Evolutionary conservation across 768 basidiomycete species (phyloP).

Genomic region (Boletus reticulatus): DNA sequence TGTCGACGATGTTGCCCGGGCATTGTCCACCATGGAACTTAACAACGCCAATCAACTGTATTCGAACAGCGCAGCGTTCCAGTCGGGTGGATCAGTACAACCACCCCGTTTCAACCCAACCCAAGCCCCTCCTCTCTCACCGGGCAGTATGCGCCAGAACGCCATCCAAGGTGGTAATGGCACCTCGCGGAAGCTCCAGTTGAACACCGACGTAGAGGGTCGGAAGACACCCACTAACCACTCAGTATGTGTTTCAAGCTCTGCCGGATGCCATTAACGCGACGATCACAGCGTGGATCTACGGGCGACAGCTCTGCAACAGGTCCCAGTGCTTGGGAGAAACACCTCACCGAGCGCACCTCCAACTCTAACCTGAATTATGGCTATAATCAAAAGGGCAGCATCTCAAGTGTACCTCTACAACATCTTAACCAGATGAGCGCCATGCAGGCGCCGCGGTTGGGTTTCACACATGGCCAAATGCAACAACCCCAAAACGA

Average conservation of each 20-base stretch:
- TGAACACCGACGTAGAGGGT: slow-evolving; percentile 63
- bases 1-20: slow-evolving; percentile 77
- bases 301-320: slow-evolving; percentile 31
- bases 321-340: slow-evolving; percentile 55
- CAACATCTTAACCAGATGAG: slow-evolving; percentile 66
- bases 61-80: slow-evolving; percentile 30
- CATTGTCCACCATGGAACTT: slow-evolving; percentile 68
- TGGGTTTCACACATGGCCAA: slow-evolving; percentile 35
- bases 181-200: slow-evolving; percentile 48
- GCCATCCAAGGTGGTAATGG: slow-evolving; percentile 38
- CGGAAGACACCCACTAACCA: slow-evolving; percentile 58
- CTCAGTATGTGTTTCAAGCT: slow-evolving; percentile 48
- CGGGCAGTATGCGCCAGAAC: slow-evolving; percentile 37
- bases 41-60: slow-evolving; percentile 32
- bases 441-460: slow-evolving; percentile 35
- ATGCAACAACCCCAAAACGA: slow-evolving; percentile 27
- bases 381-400: slow-evolving; percentile 45
- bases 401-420: slow-evolving; percentile 63
- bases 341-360: slow-evolving; percentile 49
- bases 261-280: slow-evolving; percentile 34
- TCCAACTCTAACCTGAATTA: slow-evolving; percentile 74
- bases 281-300: slow-evolving; percentile 37
- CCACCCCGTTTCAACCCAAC: slow-evolving; percentile 68
- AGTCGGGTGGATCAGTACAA: slow-evolving; percentile 52
- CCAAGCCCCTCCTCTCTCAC: slow-evolving; percentile 43